A percentile compares a stretch with the other conserved stretches of the same genome.
Evolutionary conservation across 495 filamentous ascomycete species (phyloP).

Genomic region (Aspergillus leporis): DNA sequence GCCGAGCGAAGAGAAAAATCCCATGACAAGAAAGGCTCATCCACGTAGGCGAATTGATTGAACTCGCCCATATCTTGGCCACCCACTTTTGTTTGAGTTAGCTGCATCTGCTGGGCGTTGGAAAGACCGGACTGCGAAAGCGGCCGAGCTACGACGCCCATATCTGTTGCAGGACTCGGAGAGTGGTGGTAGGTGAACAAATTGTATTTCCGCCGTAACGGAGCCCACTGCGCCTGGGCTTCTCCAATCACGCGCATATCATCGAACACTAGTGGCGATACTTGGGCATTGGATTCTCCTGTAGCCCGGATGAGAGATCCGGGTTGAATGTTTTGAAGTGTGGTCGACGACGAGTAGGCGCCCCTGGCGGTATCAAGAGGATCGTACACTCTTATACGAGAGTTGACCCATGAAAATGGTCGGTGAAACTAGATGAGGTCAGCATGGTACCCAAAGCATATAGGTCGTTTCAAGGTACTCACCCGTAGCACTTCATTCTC

Average conservation of each 20-base stretch:
- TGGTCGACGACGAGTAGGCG: slow-evolving; percentile 39
- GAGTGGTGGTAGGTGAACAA: slow-evolving; percentile 56
- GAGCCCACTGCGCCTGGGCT: slow-evolving; percentile 69
- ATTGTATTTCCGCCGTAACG: slow-evolving; percentile 66
- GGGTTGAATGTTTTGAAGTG: slow-evolving; percentile 42
- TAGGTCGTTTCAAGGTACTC: slow-evolving; percentile 15
- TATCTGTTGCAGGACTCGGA: slow-evolving; percentile 36
- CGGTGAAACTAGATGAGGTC: slow-evolving; percentile 55
- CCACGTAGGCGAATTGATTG: slow-evolving; percentile 63
- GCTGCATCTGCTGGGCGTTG: slow-evolving; percentile 48
- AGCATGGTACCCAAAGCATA: not conserved
- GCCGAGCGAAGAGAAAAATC: slow-evolving; percentile 57
- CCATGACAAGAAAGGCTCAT: slow-evolving; percentile 59
- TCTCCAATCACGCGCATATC: slow-evolving; percentile 69
- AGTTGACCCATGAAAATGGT: slow-evolving; percentile 69
- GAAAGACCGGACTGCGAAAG: slow-evolving; percentile 50
- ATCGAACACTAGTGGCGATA: slow-evolving; percentile 52
- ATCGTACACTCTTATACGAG: slow-evolving; percentile 64
- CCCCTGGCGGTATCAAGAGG: slow-evolving; percentile 41
- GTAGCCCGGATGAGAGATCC: slow-evolving; percentile 40
- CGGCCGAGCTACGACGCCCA: slow-evolving; percentile 35
- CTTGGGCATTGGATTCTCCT: slow-evolving; percentile 42
- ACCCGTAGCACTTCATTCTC: slow-evolving; percentile 65
- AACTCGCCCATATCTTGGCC: slow-evolving; percentile 44
- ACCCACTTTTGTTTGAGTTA: slow-evolving; percentile 30